Conservation (phyloP, 1,139 yeast genomes). For the Magnusiomyces magnusii region DNA sequence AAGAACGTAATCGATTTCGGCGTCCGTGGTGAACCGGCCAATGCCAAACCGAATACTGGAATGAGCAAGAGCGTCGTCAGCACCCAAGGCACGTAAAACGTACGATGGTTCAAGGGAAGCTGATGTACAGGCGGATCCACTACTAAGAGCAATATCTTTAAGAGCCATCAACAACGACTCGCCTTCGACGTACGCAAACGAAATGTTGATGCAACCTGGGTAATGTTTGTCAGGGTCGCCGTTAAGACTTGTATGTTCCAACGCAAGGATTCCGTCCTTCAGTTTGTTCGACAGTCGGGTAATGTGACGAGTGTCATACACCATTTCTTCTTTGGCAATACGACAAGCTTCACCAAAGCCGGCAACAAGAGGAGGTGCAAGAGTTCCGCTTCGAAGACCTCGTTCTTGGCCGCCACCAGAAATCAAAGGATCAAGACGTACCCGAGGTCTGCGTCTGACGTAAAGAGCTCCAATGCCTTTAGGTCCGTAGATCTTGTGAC, state of each 20-base stretch:
- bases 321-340: constrained; percentile 64
- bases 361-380: constrained; percentile 90
- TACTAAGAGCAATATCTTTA: constrained; percentile 90
- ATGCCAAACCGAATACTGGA: constrained; percentile 95
- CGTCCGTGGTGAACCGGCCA: constrained; percentile 96
- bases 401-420: constrained; percentile 99
- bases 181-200: constrained; percentile 97
- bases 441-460: constrained; percentile 97
- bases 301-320: constrained; percentile 67
- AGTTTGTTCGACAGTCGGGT: constrained; percentile 62
- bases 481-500: constrained; percentile 97
- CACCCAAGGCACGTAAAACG: constrained; percentile 93
- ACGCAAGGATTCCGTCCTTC: constrained; percentile 60
- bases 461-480: constrained; percentile 96
- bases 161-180: constrained; percentile 96
- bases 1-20: constrained; percentile 87
- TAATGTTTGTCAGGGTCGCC: constrained; percentile 72
- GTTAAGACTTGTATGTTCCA: constrained; percentile 84
- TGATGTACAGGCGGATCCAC: constrained; percentile 99
- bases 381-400: constrained; percentile 93
- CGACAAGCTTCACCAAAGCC: constrained; percentile 99
- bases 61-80: constrained; percentile 97
- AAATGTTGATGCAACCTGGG: constrained; percentile 92
- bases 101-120: constrained; percentile 97
- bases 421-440: constrained; percentile 87